phyloP scores from a whole-genome alignment of 345 rosid genomes.

The Salix dunnii region DNA sequence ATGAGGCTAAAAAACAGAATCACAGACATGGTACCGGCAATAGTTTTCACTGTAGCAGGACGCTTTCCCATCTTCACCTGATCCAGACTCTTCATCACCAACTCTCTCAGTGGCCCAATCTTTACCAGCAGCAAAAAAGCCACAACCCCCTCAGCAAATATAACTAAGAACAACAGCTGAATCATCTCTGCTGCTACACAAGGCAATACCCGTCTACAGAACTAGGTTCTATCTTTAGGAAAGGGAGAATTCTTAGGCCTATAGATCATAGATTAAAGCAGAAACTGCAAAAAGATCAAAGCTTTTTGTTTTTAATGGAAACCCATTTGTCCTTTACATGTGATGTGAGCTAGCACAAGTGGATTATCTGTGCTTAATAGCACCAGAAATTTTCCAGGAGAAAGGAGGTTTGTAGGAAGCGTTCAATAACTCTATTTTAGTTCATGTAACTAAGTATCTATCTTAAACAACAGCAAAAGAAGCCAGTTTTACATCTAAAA shows the following conservation, averaged over 20 bases:
- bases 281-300: neutral
- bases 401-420: neutral
- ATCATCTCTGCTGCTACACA: constrained; percentile 48
- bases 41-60: constrained; percentile 91
- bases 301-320: neutral
- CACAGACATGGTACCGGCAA: constrained; percentile 89
- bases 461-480: neutral
- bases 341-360: neutral
- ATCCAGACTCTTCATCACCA: constrained; percentile 83
- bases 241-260: neutral
- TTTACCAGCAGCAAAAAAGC: constrained; percentile 70
- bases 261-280: neutral
- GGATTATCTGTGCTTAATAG: neutral
- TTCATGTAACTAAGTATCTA: neutral
- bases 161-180: constrained; percentile 75
- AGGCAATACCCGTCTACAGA: constrained; percentile 12
- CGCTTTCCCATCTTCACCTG: constrained; percentile 83
- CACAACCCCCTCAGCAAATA: constrained; percentile 68
- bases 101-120: constrained; percentile 88
- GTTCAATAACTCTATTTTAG: neutral
- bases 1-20: constrained; percentile 73
- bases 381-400: neutral
- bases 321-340: neutral
- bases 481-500: constrained; percentile 5
- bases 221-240: constrained; percentile 1